phyloP scores from a whole-genome alignment of 75 land plant species.

The Larix kaempferi region DNA sequence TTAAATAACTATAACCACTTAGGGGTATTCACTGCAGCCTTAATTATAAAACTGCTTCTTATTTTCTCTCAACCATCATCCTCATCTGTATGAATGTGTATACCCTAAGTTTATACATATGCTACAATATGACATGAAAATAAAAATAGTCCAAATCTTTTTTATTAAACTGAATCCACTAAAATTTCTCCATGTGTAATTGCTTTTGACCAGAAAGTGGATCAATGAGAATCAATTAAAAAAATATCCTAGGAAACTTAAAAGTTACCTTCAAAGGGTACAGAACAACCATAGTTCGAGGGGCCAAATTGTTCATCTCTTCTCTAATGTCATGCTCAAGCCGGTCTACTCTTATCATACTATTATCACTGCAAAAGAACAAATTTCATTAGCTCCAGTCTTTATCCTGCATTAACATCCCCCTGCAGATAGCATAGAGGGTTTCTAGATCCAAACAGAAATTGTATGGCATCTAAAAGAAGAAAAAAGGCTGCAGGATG shows the following conservation, averaged over 20 bases:
- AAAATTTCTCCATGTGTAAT: no score
- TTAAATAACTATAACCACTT: no score
- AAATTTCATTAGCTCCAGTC: background rate
- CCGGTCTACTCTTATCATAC: conserved; percentile 64
- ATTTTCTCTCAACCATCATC: no score
- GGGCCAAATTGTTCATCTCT: conserved; percentile 80
- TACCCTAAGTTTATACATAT: background rate
- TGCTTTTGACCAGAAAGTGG: background rate
- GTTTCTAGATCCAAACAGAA: background rate
- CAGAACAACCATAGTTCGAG: conserved; percentile 91
- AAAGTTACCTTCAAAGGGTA: conserved; percentile 79
- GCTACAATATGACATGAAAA: background rate
- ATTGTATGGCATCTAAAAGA: background rate
- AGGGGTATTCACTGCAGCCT: no score
- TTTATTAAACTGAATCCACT: background rate
- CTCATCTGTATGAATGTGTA: background rate
- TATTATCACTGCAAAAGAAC: conserved; percentile 74
- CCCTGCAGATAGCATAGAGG: background rate
- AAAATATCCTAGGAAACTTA: no score
- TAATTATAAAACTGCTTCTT: no score
- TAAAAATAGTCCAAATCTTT: background rate
- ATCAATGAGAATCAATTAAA: background rate
- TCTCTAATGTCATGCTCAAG: conserved; percentile 91
- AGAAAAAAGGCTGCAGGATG: no score
- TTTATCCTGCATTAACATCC: background rate